A percentile compares a stretch with the other conserved stretches of the same genome.
Evolutionary conservation across 2,329 filamentous ascomycete genomes (phyloP).

Genomic region (Dactylonectria macrodidyma): DNA sequence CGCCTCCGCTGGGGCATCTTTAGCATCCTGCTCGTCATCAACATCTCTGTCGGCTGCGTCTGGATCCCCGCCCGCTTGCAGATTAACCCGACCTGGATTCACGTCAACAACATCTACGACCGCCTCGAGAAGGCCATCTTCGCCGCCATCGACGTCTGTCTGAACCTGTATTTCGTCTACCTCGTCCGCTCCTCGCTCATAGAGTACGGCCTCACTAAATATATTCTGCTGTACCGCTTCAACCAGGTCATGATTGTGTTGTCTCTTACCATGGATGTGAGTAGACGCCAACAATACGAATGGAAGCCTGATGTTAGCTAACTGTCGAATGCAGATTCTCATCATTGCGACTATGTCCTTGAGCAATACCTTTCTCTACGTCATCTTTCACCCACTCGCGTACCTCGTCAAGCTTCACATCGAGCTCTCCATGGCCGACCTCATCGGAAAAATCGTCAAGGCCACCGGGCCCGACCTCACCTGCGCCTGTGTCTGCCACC

Average conservation of each 20-base stretch:
- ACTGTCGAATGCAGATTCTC: too few relatives aligned
- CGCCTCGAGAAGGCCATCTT: constrained; percentile 38
- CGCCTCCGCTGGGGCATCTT: constrained; percentile 34
- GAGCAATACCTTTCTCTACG: constrained; percentile 13
- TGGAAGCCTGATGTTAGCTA: neutral
- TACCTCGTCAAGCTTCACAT: constrained; percentile 39
- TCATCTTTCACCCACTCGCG: constrained; percentile 37
- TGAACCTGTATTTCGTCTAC: constrained; percentile 40
- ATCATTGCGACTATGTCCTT: too few relatives aligned
- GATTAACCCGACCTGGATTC: constrained; percentile 29
- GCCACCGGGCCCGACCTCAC: neutral
- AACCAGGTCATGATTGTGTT: constrained; percentile 34
- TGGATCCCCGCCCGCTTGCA: constrained; percentile 36
- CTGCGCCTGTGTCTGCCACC: too few relatives aligned
- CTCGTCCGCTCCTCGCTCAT: constrained; percentile 33
- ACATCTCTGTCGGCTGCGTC: constrained; percentile 37
- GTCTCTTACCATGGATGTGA: constrained; percentile 34
- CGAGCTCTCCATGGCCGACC: constrained; percentile 34
- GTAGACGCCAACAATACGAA: constrained; percentile 38
- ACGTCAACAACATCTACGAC: constrained; percentile 39
- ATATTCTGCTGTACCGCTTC: constrained; percentile 31
- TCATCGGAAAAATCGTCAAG: constrained; percentile 37
- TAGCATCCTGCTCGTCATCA: constrained; percentile 28
- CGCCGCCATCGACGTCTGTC: constrained; percentile 29
- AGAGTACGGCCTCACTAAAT: constrained; percentile 34